Evolutionary conservation across 768 basidiomycete genomes (phyloP), one percentile per base, ranked within the genome.

Genomic region (Tricholoma furcatifolium): DNA sequence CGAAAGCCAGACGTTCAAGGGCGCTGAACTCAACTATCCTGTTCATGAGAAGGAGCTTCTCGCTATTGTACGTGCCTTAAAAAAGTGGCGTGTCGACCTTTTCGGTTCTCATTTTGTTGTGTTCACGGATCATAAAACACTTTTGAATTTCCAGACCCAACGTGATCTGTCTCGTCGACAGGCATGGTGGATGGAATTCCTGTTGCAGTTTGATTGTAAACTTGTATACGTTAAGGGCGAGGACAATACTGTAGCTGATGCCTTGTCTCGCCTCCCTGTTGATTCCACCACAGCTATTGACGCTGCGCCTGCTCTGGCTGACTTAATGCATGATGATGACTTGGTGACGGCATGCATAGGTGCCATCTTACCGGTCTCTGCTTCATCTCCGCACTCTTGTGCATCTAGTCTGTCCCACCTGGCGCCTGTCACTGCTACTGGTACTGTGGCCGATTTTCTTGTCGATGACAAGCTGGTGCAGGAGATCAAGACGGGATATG

Each of bases 101-200:
- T 15, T 67, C 0, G 62, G 70, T n/a, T 27, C 45, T 3, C 51
- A 36, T 14, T 59, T 65, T 63, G 2, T 39, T 0, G 61, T 77
- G 11, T 70, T 53, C 40, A 74, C 73, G 0, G 72, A 76, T 47
- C 75, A 77, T 54, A 54, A 63, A 4, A 71, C 70, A 0, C 62
- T 74, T 2, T 58, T 69, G 43, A 60, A 67, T 31, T 70, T 76
- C 27, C 11, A 57, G 1, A 56, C 50, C 0, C 72, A 76, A 44
- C 32, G 43, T 1, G 61, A 72, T 15, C 56, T 74, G 0, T 70
- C 63, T 0, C 50, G 60, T 0, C 44, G 58, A 0, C 74, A 74
- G 41, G 58, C 61, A 0, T 41, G 62, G 0, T 75, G 73, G 75
- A 58, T 61, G 46, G 62, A 74, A 59, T 64, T 64, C 34, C 35